Base-by-base conservation (phyloP, 2,329 filamentous ascomycete species). In the Lasiodiplodia hormozganensis region DNA sequence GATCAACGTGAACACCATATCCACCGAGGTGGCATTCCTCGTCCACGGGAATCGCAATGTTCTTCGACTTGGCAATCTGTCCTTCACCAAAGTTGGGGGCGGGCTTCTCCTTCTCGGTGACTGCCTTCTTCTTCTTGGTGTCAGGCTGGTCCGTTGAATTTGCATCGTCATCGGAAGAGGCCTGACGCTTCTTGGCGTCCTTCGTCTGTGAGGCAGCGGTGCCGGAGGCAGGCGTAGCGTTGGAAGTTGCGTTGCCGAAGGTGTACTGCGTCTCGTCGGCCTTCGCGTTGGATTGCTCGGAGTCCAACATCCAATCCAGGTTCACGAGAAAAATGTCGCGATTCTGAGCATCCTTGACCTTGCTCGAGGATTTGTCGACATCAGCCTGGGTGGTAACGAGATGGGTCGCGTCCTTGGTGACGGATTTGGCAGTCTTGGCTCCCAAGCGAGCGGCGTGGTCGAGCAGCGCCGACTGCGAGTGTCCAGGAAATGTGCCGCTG, bases 251-350 rank as follows among this genome's bases (percentile, higher is more conserved):
- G 12, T 28, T 62, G 36, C 57, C 16, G 21, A 84, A 70, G 2
- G 79, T 65, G 69, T 83, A 83, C 0, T 75, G 68, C 16, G 78
- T 76, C 67, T 82, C 81, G 10, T 80, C 72, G 10, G 83, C 73
- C 38, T 79, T 82, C 12, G 79, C 75, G 56, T 80, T 81, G 18
- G 79, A 76, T 16, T 79, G 70, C 47, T 85, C 79, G 25, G 84
- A 88, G n/a, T 89, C 84, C 2, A 86, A 71, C n/a, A 89, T 79
- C 91, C 91, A 93, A 16, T 86, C 79, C 0, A 89, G 76, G 11
- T 78, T 82, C 31, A 93, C 84, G 56, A 92, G 83, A 2, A 83
- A 83, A 14, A 90, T 78, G 23, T 76, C 80, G 40, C 84, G 80
- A 14, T 81, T 72, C 11, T 81, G 76, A 4, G 84, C 86, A 18